Base-by-base conservation (phyloP, 2,329 filamentous ascomycete genomes). In the Phialophora chinensis region DNA sequence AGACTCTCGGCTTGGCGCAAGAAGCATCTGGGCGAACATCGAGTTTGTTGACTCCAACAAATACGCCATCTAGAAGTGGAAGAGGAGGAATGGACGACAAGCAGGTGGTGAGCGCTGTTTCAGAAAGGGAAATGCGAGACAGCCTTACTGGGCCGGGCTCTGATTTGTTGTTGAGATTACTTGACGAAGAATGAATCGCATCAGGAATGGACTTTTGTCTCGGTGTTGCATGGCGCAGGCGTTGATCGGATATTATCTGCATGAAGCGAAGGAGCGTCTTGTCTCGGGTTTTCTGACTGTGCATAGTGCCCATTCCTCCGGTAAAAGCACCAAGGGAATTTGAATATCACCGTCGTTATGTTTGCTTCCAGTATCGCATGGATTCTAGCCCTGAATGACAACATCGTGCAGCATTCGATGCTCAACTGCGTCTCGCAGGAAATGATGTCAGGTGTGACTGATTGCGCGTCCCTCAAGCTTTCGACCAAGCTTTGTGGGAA, bases 1-100 rank as follows among this genome's bases (percentile, higher is more conserved):
- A 99, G 81, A 95, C 93, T 0, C 81, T 97, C 55, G 93, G 92
- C 1, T 82, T 98, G 25, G 85, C 97, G 5, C 84, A 90, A 77
- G 78, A 89, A 79, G 74, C 91, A 80, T 75, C 92, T 85, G 81
- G 91, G 82, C 73, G 92, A 86, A 81, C 90, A 86, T 52, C 80
- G 82, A 74, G 75, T 66, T 76, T 56, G 72, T 87, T 88, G 68
- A 92, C 91, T 8, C 91, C 91, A 1, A 91, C 90, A 71, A 90
- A 90, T 74, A 87, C 87, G 71, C 86, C 86, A 72, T 78, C 81
- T 25, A 80, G 78, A n/a, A 85, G 86, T 25, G 73, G 75, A 75
- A 77, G 75, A 76, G 77, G 85, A 75, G 77, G 85, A 75, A 74
- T 82, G 78, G 92, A 97, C 71, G 93, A 96, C 77, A 90, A 88